phyloP scores from a whole-genome alignment of 495 filamentous ascomycete genomes.

The Penicillium fimorum region DNA sequence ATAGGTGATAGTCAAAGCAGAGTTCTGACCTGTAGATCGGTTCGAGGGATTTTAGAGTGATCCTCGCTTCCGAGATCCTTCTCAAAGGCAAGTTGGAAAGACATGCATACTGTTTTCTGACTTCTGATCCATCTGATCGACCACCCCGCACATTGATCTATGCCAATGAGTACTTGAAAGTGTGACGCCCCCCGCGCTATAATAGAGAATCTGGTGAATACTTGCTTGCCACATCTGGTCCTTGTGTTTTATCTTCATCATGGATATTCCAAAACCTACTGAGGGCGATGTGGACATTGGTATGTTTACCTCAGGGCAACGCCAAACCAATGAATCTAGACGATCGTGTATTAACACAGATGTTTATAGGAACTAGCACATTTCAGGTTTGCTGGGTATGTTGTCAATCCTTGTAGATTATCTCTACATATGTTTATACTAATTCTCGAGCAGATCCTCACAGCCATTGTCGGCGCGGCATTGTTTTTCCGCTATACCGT shows the following conservation, averaged over 20 bases:
- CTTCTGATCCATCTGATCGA: constrained; percentile 3
- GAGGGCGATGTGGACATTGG: constrained; percentile 36
- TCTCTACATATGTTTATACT: not conserved
- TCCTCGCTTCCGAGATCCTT: not conserved
- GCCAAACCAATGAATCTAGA: not conserved
- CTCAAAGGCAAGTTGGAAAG: not conserved
- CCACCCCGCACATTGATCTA: not conserved
- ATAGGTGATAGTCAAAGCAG: not conserved
- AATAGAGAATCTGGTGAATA: not conserved
- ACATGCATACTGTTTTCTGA: not conserved
- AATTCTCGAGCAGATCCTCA: constrained; percentile 26
- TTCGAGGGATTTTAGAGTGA: constrained; percentile 5
- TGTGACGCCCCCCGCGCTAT: constrained; percentile 7
- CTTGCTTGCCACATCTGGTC: not conserved
- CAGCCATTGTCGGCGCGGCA: constrained; percentile 28
- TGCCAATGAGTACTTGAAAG: constrained; percentile 18
- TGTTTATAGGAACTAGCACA: constrained; percentile 22
- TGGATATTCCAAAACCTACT: constrained; percentile 29
- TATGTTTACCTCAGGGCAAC: constrained; percentile 10
- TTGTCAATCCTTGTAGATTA: not conserved
- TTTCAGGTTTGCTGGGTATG: constrained; percentile 36
- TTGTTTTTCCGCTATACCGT: constrained; percentile 34
- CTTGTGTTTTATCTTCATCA: constrained; percentile 15
- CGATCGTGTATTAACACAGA: constrained; percentile 2
- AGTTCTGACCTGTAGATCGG: constrained; percentile 20